Percentiles rank a stretch among this genome's conserved stretches.
These are phyloP conservation scores for Fomitopsis palustris DNA, from an alignment of 1,284 basidiomycete genomes.

Conservation along the genomic window DNA sequence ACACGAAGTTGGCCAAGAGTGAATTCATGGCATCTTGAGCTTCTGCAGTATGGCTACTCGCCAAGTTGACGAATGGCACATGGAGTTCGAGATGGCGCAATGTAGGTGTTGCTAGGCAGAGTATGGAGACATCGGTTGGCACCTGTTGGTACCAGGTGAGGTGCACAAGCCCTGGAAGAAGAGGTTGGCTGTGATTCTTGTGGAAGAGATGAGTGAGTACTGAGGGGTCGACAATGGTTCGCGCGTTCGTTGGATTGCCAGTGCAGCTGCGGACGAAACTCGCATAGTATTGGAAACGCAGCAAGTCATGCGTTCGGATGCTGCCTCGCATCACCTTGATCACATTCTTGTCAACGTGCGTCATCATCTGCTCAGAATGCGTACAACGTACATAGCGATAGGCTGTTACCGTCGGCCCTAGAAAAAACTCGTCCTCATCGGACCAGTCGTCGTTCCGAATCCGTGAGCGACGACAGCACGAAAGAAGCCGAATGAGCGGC, in stretches of 20 bases:
- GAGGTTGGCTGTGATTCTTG: neutral
- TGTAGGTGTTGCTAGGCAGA: neutral
- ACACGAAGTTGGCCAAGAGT: too few relatives aligned
- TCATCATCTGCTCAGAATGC: neutral
- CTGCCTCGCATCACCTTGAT: neutral
- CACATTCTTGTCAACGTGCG: neutral
- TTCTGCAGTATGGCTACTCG: too few relatives aligned
- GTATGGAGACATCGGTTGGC: neutral
- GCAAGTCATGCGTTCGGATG: neutral
- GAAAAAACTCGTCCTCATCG: too few relatives aligned
- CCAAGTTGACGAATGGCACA: too few relatives aligned
- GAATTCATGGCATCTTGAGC: too few relatives aligned
- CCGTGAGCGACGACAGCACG: too few relatives aligned
- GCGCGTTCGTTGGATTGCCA: neutral
- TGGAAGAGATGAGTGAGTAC: neutral
- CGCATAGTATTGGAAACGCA: neutral
- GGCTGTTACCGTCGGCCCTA: neutral
- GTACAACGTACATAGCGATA: neutral
- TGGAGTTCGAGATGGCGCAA: neutral
- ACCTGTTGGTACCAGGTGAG: neutral
- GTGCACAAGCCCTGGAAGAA: neutral
- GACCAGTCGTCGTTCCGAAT: too few relatives aligned
- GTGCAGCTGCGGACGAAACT: neutral
- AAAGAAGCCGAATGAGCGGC: conserved; percentile 34
- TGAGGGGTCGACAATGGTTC: neutral